These are phyloP conservation scores for Aureobasidium sp. DNA, from an alignment of 2,329 filamentous ascomycete species.

Conservation along the genomic window DNA sequence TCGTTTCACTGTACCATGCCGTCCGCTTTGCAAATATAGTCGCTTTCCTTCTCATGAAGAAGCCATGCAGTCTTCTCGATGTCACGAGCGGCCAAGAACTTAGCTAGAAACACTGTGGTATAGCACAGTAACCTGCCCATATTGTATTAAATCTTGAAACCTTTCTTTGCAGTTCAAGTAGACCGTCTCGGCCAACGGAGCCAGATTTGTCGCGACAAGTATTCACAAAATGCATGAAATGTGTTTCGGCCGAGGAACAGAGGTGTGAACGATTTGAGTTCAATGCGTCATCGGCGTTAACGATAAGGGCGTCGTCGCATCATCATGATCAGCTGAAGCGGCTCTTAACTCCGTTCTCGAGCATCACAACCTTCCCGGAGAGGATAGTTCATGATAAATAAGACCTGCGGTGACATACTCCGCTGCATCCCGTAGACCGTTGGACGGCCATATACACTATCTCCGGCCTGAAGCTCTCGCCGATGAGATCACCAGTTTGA, in stretches of 20 bases:
- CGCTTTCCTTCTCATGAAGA: too few relatives aligned
- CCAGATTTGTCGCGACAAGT: neutral
- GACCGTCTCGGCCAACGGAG: too few relatives aligned
- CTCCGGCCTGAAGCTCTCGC: neutral
- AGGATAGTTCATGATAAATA: neutral
- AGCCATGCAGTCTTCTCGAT: too few relatives aligned
- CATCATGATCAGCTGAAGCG: neutral
- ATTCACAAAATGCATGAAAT: neutral
- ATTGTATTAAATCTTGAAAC: too few relatives aligned
- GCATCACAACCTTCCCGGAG: neutral
- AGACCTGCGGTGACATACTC: neutral
- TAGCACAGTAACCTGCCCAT: too few relatives aligned
- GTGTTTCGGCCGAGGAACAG: neutral
- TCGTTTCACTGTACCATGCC: too few relatives aligned
- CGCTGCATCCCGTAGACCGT: neutral
- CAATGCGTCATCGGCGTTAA: neutral
- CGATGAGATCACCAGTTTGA: slow-evolving; percentile 7
- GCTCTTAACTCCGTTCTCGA: neutral
- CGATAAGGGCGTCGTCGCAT: neutral
- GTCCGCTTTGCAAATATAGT: too few relatives aligned
- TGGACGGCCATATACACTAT: neutral
- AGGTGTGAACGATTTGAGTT: neutral
- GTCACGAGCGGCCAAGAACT: too few relatives aligned
- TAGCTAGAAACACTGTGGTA: too few relatives aligned
- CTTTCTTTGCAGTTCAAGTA: neutral